A percentile compares a stretch with the other conserved stretches of the same genome.
These are phyloP conservation scores for Auricularia auricula-judae DNA, from an alignment of 768 basidiomycete species.

Conservation along the genomic window DNA sequence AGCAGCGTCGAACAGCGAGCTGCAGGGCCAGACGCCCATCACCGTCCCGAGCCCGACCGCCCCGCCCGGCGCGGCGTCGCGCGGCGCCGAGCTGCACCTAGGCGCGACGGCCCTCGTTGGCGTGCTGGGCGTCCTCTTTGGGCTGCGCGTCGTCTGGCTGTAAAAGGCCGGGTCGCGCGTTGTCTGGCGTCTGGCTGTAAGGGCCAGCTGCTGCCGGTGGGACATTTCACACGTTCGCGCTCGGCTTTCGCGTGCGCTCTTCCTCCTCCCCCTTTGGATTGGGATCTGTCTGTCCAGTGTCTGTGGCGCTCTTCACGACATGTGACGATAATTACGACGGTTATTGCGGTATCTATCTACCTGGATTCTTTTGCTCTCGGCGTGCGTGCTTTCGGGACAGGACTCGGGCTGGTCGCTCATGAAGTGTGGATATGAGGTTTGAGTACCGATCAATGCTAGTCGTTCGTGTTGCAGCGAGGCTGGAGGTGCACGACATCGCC, in stretches of 20 bases:
- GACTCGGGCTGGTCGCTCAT: slow-evolving; percentile 9
- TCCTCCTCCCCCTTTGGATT: neutral
- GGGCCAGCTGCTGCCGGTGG: neutral
- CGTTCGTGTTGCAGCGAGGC: too few species aligned
- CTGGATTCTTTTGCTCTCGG: too few species aligned
- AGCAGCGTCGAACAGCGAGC: slow-evolving; percentile 31
- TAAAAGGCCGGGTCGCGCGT: too few species aligned
- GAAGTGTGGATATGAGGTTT: neutral
- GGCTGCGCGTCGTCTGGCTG: neutral
- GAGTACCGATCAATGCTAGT: too few species aligned
- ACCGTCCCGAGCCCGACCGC: slow-evolving; percentile 3
- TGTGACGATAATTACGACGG: neutral
- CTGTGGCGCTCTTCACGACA: neutral
- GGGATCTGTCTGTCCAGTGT: too few species aligned
- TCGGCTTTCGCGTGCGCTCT: neutral
- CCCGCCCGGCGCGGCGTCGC: neutral
- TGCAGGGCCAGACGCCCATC: slow-evolving; percentile 8
- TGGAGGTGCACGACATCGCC: too few species aligned
- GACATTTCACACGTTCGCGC: neutral
- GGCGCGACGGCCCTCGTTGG: neutral
- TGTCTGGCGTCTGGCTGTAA: neutral
- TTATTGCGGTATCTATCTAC: neutral
- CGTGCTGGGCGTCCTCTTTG: neutral
- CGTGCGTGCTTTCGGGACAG: too few species aligned
- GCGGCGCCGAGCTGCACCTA: neutral